Conservation (phyloP, 2,329 filamentous ascomycete genomes). For the Pseudogymnoascus sp. region DNA sequence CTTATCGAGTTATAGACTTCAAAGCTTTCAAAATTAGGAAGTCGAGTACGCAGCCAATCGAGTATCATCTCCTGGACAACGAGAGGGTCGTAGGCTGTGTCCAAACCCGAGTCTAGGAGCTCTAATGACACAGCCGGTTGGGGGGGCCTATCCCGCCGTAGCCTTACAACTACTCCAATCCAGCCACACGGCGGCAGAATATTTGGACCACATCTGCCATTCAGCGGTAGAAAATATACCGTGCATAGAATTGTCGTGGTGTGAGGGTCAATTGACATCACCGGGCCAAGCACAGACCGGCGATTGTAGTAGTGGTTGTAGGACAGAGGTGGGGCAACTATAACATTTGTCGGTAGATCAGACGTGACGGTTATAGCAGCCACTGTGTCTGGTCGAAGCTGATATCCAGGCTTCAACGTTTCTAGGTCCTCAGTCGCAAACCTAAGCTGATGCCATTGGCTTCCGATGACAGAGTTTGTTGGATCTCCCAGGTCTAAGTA, state of each 20-base stretch:
- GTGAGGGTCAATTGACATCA: background rate
- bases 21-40: background rate
- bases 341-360: background rate
- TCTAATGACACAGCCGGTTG: background rate
- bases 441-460: too few species aligned
- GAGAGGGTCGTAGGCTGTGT: background rate
- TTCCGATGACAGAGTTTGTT: too few species aligned
- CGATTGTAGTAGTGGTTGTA: background rate
- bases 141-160: background rate
- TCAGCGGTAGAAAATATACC: background rate
- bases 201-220: background rate
- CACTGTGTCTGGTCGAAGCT: background rate
- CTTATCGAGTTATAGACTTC: background rate
- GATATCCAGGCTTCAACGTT: background rate
- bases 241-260: background rate
- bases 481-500: too few species aligned
- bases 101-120: background rate
- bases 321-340: background rate
- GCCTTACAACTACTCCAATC: background rate
- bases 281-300: background rate
- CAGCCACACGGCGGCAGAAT: background rate
- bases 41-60: background rate
- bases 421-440: too few species aligned
- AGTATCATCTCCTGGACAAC: background rate
- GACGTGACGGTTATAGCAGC: background rate